Conservation (phyloP, 129 eudicot species). For the Pittosporum tobira region DNA sequence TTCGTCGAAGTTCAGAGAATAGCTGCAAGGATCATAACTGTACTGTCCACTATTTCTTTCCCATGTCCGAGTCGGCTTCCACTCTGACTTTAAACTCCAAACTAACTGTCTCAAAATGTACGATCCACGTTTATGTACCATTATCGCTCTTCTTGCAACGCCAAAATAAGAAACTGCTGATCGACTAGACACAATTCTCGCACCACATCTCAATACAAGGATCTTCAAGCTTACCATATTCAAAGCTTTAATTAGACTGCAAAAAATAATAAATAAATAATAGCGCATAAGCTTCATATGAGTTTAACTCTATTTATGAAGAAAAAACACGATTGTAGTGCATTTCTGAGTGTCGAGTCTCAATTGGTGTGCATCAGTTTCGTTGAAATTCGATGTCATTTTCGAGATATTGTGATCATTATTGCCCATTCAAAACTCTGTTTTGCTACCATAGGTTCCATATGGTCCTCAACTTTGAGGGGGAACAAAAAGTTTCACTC, state of each 20-base stretch:
- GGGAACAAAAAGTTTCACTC: not conserved
- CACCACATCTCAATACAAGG: not conserved
- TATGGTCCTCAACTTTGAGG: not conserved
- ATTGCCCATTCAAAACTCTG: not conserved
- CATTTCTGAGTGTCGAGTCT: not conserved
- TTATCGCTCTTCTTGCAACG: slow-evolving; percentile 1
- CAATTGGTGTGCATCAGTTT: not conserved
- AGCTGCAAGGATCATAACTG: slow-evolving; percentile 13
- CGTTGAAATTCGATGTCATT: not conserved
- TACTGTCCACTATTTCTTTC: slow-evolving; percentile 1
- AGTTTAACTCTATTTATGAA: not conserved
- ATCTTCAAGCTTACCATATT: not conserved
- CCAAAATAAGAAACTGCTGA: not conserved
- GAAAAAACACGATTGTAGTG: not conserved
- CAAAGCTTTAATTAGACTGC: not conserved
- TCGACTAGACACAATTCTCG: not conserved
- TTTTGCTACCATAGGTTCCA: not conserved
- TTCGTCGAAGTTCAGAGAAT: slow-evolving; percentile 11
- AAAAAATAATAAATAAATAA: too few relatives aligned
- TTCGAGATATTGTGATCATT: not conserved
- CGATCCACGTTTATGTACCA: not conserved
- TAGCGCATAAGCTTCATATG: not conserved
- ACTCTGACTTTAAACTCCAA: slow-evolving; percentile 11
- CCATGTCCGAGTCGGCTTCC: slow-evolving; percentile 9
- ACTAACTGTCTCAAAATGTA: not conserved